Evolutionary conservation across 306 rosid genomes (phyloP), one percentile per base, ranked within the genome.

Genomic region (Purshia tridentata): DNA sequence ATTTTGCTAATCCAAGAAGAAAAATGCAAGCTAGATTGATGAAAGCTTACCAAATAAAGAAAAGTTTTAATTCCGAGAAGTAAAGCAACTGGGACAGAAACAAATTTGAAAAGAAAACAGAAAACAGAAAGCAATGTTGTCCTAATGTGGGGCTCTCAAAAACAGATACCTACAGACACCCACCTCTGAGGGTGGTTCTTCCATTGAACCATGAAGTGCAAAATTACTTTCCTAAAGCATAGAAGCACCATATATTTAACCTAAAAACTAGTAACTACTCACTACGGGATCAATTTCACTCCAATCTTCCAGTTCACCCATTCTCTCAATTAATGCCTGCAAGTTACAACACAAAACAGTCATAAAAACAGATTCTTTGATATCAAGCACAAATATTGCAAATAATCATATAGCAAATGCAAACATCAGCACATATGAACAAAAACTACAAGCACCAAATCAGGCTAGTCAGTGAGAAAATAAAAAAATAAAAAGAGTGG

Each of bases 251-350:
- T 63, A 51, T 12, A n/a, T 59, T 67, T 46, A 50, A 50, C 44
- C 74, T 19, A 47, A 37, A 59, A n/a, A 19, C 72, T 59, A n/a
- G 61, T 58, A n/a, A n/a, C n/a, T n/a, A n/a, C n/a, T n/a, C 72
- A 16, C 44, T 47, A 39, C 9, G 42, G 64, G 58, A 46, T 10
- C n/a, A 12, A 37, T 61, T 65, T 86, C 84, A 86, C 78, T 86
- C 90, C 65, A 86, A 76, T 74, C 83, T 78, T 86, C 90, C 72
- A 86, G 87, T 67, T 86, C 87, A n/a, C 87, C 90, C 90, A 86
- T 86, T 81, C 90, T 83, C 69, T 86, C 90, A 64, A 86, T 86
- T 14, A 86, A 83, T 0, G 87, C 90, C 90, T 86, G 87, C 80
- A 62, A 65, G 18, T 20, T 20, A 70, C 80, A 49, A 53, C 57